These are phyloP conservation scores for Actinidia polygama DNA, from an alignment of 179 eudicot species.

Conservation along the genomic window DNA sequence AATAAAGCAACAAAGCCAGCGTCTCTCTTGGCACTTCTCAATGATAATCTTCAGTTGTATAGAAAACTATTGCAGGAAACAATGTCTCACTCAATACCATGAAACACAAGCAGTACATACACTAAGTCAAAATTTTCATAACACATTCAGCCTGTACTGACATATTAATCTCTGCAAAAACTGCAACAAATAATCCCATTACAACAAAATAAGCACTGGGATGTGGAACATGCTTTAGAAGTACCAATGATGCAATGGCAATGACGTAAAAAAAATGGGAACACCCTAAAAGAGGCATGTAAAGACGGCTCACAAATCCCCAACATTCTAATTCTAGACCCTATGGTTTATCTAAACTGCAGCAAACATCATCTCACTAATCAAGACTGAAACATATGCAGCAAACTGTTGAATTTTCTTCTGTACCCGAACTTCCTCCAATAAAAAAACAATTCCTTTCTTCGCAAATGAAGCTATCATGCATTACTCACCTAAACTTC, in stretches of 20 bases:
- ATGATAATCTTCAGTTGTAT: too few species aligned
- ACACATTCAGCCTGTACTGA: neutral
- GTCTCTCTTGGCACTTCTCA: too few species aligned
- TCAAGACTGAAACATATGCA: neutral
- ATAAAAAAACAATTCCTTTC: neutral
- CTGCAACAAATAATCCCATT: constrained; percentile 6
- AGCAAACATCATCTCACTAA: constrained; percentile 5
- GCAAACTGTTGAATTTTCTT: neutral
- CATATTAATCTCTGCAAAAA: neutral
- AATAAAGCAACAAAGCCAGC: too few species aligned
- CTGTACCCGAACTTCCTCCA: neutral
- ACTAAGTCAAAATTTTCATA: too few species aligned
- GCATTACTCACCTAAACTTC: neutral
- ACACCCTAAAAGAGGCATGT: neutral
- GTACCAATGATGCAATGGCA: neutral
- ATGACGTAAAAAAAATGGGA: neutral
- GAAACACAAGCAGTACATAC: too few species aligned
- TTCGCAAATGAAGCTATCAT: neutral
- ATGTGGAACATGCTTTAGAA: neutral
- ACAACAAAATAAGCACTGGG: neutral
- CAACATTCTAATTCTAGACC: neutral
- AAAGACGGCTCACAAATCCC: neutral
- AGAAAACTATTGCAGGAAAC: too few species aligned
- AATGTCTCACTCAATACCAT: too few species aligned
- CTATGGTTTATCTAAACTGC: neutral